Conservation (phyloP, 176 grass and related monocot genomes). For the Tuctoria greenei region DNA sequence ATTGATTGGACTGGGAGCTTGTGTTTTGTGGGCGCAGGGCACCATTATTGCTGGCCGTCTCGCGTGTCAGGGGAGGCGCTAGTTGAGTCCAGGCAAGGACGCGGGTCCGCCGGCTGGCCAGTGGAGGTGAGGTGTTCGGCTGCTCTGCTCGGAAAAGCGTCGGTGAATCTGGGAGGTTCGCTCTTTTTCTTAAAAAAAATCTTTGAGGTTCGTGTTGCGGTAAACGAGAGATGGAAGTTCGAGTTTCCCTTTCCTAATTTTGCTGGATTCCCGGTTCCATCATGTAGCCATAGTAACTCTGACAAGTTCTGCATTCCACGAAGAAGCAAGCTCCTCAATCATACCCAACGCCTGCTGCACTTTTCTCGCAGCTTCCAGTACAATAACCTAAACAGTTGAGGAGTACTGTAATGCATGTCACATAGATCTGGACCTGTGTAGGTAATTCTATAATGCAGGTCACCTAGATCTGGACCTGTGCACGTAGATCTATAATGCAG, state of each 20-base stretch:
- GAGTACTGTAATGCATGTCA: too few species aligned
- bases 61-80: conserved; percentile 1
- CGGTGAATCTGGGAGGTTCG: background rate
- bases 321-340: background rate
- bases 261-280: background rate
- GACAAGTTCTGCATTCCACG: background rate
- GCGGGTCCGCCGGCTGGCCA: too few species aligned
- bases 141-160: background rate
- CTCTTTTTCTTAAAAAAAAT: too few species aligned
- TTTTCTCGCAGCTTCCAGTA: background rate
- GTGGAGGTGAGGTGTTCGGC: too few species aligned
- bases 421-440: background rate
- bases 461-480: background rate
- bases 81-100: conserved; percentile 30
- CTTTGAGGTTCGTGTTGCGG: too few species aligned
- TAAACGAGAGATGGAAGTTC: too few species aligned
- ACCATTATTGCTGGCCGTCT: conserved; percentile 40
- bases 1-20: conserved; percentile 4
- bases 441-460: background rate
- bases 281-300: background rate
- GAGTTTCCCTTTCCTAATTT: background rate
- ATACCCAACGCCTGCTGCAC: background rate
- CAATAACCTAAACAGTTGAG: background rate
- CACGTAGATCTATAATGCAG: background rate
- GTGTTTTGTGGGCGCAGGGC: conserved; percentile 31